phyloP scores from a whole-genome alignment of 306 rosid species.

The Lathyrus sativus region DNA sequence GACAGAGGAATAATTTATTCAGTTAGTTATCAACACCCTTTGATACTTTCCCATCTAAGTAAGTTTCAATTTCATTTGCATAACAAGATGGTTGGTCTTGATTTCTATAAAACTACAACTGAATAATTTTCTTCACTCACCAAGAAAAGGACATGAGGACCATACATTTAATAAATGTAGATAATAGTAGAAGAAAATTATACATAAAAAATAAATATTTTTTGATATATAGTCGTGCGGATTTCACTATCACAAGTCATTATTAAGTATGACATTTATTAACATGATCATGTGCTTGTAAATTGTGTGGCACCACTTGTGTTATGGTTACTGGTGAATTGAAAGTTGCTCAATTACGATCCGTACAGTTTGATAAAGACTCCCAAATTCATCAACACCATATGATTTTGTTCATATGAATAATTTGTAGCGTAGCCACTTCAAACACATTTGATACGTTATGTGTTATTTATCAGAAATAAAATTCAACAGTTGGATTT shows the following conservation, averaged over 20 bases:
- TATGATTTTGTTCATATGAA: conserved; percentile 12
- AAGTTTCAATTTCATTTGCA: conserved; percentile 37
- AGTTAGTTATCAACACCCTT: conserved; percentile 31
- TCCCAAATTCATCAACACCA: conserved; percentile 33
- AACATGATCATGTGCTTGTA: conserved; percentile 34
- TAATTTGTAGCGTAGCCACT: conserved; percentile 34
- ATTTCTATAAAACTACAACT: conserved; percentile 25
- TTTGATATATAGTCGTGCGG: neutral
- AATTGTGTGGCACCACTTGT: conserved; percentile 36
- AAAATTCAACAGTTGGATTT: no score
- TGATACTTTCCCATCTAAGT: conserved; percentile 32
- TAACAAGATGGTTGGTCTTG: conserved; percentile 16
- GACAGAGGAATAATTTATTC: conserved; percentile 36
- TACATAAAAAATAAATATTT: no score
- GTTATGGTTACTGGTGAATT: neutral
- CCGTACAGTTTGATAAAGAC: conserved; percentile 55
- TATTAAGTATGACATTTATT: neutral
- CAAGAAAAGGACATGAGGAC: conserved; percentile 38
- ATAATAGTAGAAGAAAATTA: neutral
- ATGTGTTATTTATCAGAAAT: neutral
- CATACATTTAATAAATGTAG: conserved; percentile 26
- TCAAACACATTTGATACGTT: conserved; percentile 40
- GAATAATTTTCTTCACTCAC: conserved; percentile 18
- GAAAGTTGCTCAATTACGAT: conserved; percentile 25
- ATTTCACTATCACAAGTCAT: conserved; percentile 15